These are phyloP conservation scores for Nigrospora osmanthi DNA, from an alignment of 2,329 filamentous ascomycete genomes.

Conservation along the genomic window DNA sequence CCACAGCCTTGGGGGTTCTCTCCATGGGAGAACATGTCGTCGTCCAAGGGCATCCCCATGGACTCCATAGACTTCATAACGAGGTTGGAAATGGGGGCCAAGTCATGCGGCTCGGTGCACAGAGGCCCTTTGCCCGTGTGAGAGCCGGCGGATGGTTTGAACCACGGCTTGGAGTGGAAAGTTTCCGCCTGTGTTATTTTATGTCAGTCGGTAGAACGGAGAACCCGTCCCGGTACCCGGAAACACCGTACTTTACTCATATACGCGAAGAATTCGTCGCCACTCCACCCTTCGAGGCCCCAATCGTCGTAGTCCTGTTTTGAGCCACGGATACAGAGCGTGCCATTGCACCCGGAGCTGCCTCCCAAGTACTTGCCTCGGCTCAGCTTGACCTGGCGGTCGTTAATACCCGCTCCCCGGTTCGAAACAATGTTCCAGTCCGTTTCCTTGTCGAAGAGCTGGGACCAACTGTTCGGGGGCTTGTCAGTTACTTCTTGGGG, in stretches of 20 bases:
- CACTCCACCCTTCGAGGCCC: conserved; percentile 45
- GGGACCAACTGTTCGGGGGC: conserved; percentile 21
- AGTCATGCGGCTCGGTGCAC: conserved; percentile 48
- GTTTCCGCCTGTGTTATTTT: conserved; percentile 35
- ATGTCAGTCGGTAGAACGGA: not conserved
- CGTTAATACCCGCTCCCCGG: conserved; percentile 27
- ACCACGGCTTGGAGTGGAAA: conserved; percentile 51
- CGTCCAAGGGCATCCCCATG: conserved; percentile 43
- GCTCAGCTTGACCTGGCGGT: conserved; percentile 36
- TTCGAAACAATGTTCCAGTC: conserved; percentile 43
- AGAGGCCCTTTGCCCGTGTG: conserved; percentile 46
- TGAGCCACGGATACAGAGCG: conserved; percentile 37
- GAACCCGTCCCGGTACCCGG: not conserved
- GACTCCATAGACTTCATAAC: conserved; percentile 46
- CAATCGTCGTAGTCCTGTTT: conserved; percentile 45
- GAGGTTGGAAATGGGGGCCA: conserved; percentile 49
- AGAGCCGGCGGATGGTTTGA: conserved; percentile 34
- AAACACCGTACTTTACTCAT: conserved; percentile 34
- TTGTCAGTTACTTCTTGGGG: no score
- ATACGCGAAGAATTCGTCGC: conserved; percentile 47
- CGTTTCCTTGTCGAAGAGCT: conserved; percentile 37
- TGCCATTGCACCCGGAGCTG: conserved; percentile 40
- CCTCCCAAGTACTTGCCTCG: conserved; percentile 42
- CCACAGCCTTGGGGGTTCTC: conserved; percentile 46
- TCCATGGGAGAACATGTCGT: conserved; percentile 50